Base-by-base conservation (phyloP, 352 stramenopile species). In the Phytophthora ohioensis region DNA sequence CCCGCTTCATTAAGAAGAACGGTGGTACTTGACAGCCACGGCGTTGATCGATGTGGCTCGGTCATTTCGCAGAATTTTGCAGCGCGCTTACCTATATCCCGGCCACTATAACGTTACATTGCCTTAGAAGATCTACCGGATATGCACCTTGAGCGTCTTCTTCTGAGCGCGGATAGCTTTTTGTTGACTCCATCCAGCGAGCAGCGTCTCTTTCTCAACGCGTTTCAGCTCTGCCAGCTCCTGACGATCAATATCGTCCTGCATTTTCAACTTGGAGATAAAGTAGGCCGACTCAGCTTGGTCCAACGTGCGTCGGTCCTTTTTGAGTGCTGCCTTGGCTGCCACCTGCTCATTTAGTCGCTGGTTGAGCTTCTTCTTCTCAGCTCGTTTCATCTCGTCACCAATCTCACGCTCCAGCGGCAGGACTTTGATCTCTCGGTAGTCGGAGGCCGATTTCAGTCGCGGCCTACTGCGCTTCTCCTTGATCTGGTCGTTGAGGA, bases 281-380 rank as follows among this genome's bases (percentile, higher is more conserved):
- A 86, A 88, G 56, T 82, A 89, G 31, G 79, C 80, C 34, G 76
- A 78, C 34, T 91, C 82, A n/a, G 80, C 79, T 32, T 86, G 80
- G 42, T 91, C 84, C 17, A 91, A 48, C 5, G 61, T 63, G 13
- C 68, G 68, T 9, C 56, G 61, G 41, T 90, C 73, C 57, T 75
- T 71, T 17, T 68, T 66, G 3, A 88, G 72, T 45, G 70, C 67
- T 21, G 73, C 69, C 46, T 85, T 86, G n/a, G 75, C 63, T 2
- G 74, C 57, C 13, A 89, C 81, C 42, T 91, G 84, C 15, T 79
- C 73, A 43, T 80, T 71, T 49, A 91, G 69, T 3, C 75, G 72
- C 34, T 71, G 63, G 38, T 75, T 76, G 6, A 91, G 66, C 52
- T 78, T 83, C 34, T 75, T 43, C 66, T 91, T 90, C 39, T 78